Conservation (phyloP, 2,329 filamentous ascomycete genomes). For the Sordariomycetes sp. region DNA sequence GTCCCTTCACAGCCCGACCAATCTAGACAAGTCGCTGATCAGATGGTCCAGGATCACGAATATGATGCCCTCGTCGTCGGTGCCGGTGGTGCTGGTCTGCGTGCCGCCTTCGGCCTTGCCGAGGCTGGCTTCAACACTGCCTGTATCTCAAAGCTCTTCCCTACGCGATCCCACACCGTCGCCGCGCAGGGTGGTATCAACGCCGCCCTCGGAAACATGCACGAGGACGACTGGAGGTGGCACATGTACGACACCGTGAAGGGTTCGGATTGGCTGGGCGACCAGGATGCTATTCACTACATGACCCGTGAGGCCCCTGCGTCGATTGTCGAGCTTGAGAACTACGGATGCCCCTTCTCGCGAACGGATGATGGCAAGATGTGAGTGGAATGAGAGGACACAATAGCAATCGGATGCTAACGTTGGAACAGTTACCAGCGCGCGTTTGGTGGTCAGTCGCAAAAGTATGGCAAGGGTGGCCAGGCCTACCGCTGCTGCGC, state of each 20-base stretch:
- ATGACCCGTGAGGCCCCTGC: conserved; percentile 93
- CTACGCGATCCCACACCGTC: conserved; percentile 77
- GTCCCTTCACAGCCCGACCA: conserved; percentile 20
- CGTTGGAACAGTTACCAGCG: conserved; percentile 69
- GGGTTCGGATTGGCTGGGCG: conserved; percentile 93
- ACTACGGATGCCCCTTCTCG: conserved; percentile 95
- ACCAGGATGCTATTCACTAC: conserved; percentile 97
- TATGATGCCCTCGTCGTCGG: conserved; percentile 96
- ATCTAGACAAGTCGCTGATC: not conserved
- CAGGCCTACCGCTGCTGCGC: conserved; percentile 97
- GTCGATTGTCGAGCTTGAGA: conserved; percentile 89
- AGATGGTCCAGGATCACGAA: conserved; percentile 69
- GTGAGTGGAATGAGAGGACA: conserved; percentile 35
- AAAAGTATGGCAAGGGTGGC: conserved; percentile 90
- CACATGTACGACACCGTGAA: conserved; percentile 99
- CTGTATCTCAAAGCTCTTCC: conserved; percentile 81
- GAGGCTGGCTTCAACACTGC: conserved; percentile 87
- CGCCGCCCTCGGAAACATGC: conserved; percentile 88
- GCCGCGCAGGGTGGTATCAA: conserved; percentile 80
- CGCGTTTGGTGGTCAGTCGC: conserved; percentile 95
- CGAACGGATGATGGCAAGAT: conserved; percentile 95
- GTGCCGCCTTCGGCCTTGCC: conserved; percentile 76
- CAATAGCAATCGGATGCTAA: conserved; percentile 7
- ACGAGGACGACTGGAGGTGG: conserved; percentile 97
- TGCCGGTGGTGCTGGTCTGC: conserved; percentile 71